Evolutionary conservation across 805 yeast genomes (phyloP), one percentile per base, ranked within the genome.

Genomic region (Metschnikowia lachancei): DNA sequence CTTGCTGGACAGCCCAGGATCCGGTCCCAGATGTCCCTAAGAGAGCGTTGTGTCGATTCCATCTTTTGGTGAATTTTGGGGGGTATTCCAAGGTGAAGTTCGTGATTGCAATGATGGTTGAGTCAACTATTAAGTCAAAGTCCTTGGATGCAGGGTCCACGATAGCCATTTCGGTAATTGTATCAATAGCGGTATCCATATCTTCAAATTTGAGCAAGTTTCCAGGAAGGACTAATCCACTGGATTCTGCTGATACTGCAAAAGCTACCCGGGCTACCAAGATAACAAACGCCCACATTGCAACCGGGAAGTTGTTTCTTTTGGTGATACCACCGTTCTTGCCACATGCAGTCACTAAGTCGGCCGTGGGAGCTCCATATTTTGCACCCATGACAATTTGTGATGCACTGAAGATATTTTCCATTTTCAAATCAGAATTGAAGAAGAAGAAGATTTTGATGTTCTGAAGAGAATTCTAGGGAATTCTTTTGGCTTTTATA

Each of bases 11-110:
- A n/a, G 24, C 18, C 3, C 19, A 26, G 20, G 22, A 16, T 4
- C 26, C 38, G 2, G 36, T 44, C 47, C 47, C 38, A 3, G 36
- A 29, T 6, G 40, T 40, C 1, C 41, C 46, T 6, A 43, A 20
- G 4, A 36, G 45, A 7, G 45, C 40, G 17, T 19, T 36, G 19
- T 18, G 19, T 7, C 20, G 18, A 16, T 36, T 42, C 45, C 45
- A 42, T 36, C 45, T 22, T 22, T 36, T 32, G 6, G 4, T 29
- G 17, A n/a, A 4, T 13, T 36, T n/a, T 3, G 1, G 2, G 16
- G 39, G 18, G 8, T 28, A 16, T n/a, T 35, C 39, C 2, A 35
- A 18, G 13, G 36, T 22, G 16, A 42, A 36, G 17, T 42, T 22
- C 18, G 36, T 11, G 17, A 42, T 31, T 14, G 31, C 40, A 33